Base-by-base conservation (phyloP, 108 stramenopile species). In the Cyclotella sp. region DNA sequence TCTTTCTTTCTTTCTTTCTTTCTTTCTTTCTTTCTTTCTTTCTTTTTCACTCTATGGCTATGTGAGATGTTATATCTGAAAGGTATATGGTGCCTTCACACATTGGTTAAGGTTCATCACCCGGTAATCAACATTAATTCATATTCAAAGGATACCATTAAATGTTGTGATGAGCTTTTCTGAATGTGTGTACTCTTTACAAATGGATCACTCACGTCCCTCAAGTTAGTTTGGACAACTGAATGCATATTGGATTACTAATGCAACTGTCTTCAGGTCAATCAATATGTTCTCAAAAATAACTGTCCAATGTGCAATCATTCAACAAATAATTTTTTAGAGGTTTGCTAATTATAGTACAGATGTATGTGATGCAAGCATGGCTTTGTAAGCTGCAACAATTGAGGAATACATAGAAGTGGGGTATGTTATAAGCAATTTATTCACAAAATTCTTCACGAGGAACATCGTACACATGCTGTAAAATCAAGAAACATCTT, bases 101-200 rank as follows among this genome's bases (percentile, higher is more conserved):
- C 81, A 82, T 72, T 82, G 81, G 72, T 82, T 82, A 9, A 76
- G 81, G 16, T n/a, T n/a, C n/a, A n/a, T n/a, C n/a, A n/a, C n/a
- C n/a, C n/a, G n/a, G n/a, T n/a, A n/a, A n/a, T n/a, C n/a, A n/a
- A n/a, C n/a, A n/a, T n/a, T n/a, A n/a, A n/a, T n/a, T n/a, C n/a
- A n/a, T n/a, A n/a, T n/a, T n/a, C n/a, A n/a, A 24, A 44, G 62
- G 40, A 82, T 40, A 72, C 72, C 39, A 51, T 22, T 24, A 39
- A 65, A 60, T 0, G 9, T 61, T 28, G 2, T 34, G 9, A 28
- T 55, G 6, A 11, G 60, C 7, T n/a, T n/a, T n/a, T n/a, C n/a
- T n/a, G n/a, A n/a, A n/a, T n/a, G n/a, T n/a, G n/a, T n/a, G n/a
- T n/a, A n/a, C n/a, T n/a, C n/a, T n/a, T 61, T 26, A 58, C 60